Percentiles rank a stretch among this genome's conserved stretches.
Evolutionary conservation across 2,329 filamentous ascomycete genomes (phyloP).

Genomic region (Diplodia scrobiculata): DNA sequence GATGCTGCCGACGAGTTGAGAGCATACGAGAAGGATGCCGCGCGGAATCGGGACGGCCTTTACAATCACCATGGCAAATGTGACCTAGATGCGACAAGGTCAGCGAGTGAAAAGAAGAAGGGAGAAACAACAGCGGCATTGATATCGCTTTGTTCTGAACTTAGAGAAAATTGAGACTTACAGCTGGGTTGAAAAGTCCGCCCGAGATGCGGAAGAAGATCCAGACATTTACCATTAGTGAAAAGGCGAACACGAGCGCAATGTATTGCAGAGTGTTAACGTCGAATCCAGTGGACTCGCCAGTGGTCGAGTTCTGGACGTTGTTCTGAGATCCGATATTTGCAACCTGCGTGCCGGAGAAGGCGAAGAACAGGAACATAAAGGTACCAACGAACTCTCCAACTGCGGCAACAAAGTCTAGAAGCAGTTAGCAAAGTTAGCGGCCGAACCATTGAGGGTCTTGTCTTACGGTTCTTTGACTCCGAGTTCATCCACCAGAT

Average conservation of each 20-base stretch:
- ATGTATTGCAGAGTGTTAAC: constrained; percentile 43
- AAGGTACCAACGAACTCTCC: constrained; percentile 47
- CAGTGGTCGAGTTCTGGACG: constrained; percentile 34
- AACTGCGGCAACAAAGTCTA: constrained; percentile 41
- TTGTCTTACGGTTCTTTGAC: constrained; percentile 41
- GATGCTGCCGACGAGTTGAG: constrained; percentile 45
- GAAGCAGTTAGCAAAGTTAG: neutral
- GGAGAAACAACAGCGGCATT: no score
- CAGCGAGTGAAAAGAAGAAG: neutral
- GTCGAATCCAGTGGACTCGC: constrained; percentile 29
- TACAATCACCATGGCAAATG: constrained; percentile 44
- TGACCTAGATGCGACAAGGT: constrained; percentile 35
- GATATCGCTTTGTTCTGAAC: no score
- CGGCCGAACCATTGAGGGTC: neutral
- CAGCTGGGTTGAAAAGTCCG: constrained; percentile 47
- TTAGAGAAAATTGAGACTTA: constrained; percentile 32
- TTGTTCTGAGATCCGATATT: constrained; percentile 37
- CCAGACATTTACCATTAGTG: constrained; percentile 47
- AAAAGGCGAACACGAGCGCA: constrained; percentile 44
- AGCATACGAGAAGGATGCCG: constrained; percentile 39
- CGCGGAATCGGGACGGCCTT: constrained; percentile 36
- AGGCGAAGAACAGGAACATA: constrained; percentile 48
- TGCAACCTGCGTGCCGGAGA: constrained; percentile 44
- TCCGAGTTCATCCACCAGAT: constrained; percentile 44
- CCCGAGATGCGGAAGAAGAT: constrained; percentile 46